These are phyloP conservation scores for Serendipita sp. DNA, from an alignment of 1,284 basidiomycete genomes.

Conservation along the genomic window DNA sequence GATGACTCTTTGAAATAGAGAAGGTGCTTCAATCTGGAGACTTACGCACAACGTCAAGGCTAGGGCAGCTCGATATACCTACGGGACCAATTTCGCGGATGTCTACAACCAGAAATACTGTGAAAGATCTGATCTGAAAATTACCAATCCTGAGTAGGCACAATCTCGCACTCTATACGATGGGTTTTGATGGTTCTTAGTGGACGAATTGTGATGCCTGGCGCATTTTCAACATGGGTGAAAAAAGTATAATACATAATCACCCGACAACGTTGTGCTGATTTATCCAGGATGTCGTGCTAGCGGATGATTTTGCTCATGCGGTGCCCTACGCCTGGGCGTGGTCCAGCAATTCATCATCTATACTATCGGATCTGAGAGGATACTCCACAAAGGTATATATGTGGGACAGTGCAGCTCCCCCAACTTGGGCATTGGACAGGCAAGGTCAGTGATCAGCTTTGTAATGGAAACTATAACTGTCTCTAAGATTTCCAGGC, in stretches of 20 bases:
- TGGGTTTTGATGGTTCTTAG: background rate
- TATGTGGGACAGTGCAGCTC: background rate
- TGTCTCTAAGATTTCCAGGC: background rate
- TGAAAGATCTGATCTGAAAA: background rate
- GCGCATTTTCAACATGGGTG: background rate
- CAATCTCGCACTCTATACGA: background rate
- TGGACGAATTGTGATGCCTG: background rate
- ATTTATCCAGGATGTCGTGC: background rate
- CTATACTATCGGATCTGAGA: no score
- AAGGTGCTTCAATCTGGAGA: slow-evolving; percentile 4
- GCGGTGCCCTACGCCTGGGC: background rate
- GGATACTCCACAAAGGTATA: background rate
- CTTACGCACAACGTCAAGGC: slow-evolving; percentile 1
- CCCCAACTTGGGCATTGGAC: no score
- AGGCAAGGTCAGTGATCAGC: background rate
- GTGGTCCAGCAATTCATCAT: background rate
- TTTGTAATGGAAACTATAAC: background rate
- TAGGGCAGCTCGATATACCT: background rate
- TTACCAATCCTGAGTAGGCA: background rate
- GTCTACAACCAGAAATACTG: background rate
- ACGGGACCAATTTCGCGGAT: background rate
- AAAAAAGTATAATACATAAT: background rate
- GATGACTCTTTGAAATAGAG: background rate
- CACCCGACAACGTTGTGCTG: background rate
- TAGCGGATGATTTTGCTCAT: background rate